Percentiles rank a stretch among this genome's conserved stretches.
These are phyloP conservation scores for Rhodosporidiobolus sp. DNA, from an alignment of 768 basidiomycete genomes.

Conservation along the genomic window DNA sequence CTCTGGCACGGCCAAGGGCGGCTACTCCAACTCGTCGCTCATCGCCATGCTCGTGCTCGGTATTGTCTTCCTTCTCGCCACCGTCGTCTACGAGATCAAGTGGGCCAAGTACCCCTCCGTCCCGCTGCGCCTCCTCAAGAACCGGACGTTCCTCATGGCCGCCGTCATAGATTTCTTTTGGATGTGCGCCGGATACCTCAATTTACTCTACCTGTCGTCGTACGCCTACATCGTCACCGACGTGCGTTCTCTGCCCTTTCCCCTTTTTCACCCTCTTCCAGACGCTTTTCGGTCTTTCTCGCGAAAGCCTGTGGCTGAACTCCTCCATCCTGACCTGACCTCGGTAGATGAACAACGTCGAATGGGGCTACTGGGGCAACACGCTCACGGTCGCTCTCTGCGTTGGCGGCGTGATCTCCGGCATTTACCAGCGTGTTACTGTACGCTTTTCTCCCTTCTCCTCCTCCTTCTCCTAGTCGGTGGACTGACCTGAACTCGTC, in stretches of 20 bases:
- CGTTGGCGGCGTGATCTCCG: constrained; percentile 45
- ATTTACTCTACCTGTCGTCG: neutral
- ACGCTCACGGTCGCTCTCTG: constrained; percentile 23
- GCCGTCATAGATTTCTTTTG: constrained; percentile 19
- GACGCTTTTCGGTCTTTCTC: no score
- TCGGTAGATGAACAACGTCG: neutral
- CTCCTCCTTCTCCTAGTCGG: no score
- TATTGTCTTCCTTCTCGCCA: neutral
- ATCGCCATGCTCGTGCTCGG: constrained; percentile 45
- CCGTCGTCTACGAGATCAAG: neutral
- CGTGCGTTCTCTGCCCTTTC: neutral
- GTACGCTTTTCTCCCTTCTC: no score
- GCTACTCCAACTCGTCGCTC: constrained; percentile 41
- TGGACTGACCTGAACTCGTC: constrained; percentile 16
- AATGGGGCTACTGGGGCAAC: neutral
- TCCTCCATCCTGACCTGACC: neutral
- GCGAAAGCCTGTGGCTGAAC: no score
- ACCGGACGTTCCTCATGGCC: constrained; percentile 20
- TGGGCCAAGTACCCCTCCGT: constrained; percentile 16
- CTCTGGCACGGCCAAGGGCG: constrained; percentile 44
- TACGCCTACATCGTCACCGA: neutral
- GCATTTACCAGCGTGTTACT: constrained; percentile 44
- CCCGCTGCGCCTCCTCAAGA: constrained; percentile 17
- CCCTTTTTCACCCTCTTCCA: neutral
- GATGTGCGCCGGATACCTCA: neutral